Conservation (phyloP, 2,329 filamentous ascomycete genomes). For the Botrytis elliptica region DNA sequence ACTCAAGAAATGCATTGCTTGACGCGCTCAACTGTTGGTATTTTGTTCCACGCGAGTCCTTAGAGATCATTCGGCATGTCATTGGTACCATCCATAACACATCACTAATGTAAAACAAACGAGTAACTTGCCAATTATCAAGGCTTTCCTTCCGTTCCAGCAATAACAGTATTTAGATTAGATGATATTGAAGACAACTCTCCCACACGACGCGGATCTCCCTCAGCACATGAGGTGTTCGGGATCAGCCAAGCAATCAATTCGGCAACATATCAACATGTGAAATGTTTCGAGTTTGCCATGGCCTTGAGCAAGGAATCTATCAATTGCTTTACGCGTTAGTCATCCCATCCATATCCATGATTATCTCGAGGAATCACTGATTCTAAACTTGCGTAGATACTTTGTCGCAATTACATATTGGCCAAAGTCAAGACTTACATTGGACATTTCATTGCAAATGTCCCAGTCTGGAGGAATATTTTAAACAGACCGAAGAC, state of each 20-base stretch:
- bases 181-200: neutral
- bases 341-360: neutral
- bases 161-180: neutral
- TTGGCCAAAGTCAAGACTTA: neutral
- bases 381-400: neutral
- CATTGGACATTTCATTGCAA: neutral
- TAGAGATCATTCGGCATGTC: neutral
- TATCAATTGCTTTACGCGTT: neutral
- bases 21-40: neutral
- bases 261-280: neutral
- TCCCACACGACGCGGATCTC: neutral
- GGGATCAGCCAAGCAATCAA: neutral
- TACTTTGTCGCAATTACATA: neutral
- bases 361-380: too few species aligned
- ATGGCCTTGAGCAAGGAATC: neutral
- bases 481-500: neutral
- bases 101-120: neutral
- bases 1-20: neutral
- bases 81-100: neutral
- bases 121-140: neutral
- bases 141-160: neutral
- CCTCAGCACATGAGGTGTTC: neutral
- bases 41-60: neutral
- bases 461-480: neutral
- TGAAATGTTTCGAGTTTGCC: neutral